Evolutionary conservation across 495 filamentous ascomycete genomes (phyloP).

Genomic region (Talaromyces liani): DNA sequence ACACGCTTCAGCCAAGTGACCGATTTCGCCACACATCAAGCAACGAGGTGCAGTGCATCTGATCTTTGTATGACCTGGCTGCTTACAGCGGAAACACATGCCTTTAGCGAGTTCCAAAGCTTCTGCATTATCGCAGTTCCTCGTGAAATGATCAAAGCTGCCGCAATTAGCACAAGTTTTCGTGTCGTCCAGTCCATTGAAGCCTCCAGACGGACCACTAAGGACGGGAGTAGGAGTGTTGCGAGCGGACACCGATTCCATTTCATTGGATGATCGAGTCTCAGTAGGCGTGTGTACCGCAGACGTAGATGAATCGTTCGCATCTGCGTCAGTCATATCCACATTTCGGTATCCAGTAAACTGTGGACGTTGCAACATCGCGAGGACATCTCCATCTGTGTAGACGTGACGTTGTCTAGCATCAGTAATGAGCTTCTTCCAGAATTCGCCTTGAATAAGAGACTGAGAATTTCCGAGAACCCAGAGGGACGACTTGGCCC

Average conservation of each 20-base stretch:
- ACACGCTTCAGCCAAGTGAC: constrained; percentile 32
- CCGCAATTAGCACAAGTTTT: constrained; percentile 40
- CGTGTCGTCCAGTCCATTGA: constrained; percentile 34
- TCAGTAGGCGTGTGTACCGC: constrained; percentile 12
- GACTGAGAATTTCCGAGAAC: constrained; percentile 87
- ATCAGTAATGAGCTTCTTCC: constrained; percentile 76
- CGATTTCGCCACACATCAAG: constrained; percentile 37
- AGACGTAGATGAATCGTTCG: constrained; percentile 5
- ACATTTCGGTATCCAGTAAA: constrained; percentile 38
- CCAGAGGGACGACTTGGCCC: constrained; percentile 93
- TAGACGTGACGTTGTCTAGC: constrained; percentile 68
- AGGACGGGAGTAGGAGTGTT: constrained; percentile 17
- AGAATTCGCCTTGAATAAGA: constrained; percentile 80
- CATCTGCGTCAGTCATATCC: constrained; percentile 38
- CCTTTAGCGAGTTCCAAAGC: constrained; percentile 28
- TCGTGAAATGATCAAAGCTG: constrained; percentile 38
- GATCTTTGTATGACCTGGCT: constrained; percentile 28
- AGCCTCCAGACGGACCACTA: constrained; percentile 39
- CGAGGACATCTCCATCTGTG: constrained; percentile 58
- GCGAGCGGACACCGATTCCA: constrained; percentile 18
- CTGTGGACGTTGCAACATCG: constrained; percentile 42
- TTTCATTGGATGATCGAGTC: constrained; percentile 14
- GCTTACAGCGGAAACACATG: constrained; percentile 38
- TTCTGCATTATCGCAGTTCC: constrained; percentile 40
- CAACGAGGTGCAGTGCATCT: constrained; percentile 37